Conservation (phyloP, 768 basidiomycete genomes). For the Suillus lakei region DNA sequence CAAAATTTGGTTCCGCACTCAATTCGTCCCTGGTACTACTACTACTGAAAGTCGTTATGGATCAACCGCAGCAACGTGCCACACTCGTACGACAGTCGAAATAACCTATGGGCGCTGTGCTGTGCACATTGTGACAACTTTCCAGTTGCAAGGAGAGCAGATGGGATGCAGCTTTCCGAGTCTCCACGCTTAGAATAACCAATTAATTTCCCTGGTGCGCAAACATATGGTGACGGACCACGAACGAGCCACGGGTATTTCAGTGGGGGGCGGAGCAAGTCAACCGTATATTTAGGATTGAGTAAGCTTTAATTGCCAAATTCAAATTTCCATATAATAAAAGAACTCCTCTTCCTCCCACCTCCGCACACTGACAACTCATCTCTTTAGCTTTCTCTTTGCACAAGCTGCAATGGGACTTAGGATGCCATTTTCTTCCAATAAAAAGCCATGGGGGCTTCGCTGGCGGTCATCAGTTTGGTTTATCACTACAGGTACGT, state of each 20-base stretch:
- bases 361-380: conserved; percentile 4
- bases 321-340: conserved; percentile 1
- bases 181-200: conserved; percentile 2
- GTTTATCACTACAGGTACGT: conserved; percentile 53
- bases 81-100: background rate
- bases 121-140: background rate
- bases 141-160: background rate
- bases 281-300: background rate
- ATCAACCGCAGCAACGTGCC: background rate
- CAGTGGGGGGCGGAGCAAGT: too few species aligned
- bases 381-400: conserved; percentile 14
- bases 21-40: background rate
- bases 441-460: conserved; percentile 46
- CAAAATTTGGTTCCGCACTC: background rate
- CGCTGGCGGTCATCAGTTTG: conserved; percentile 62
- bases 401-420: background rate
- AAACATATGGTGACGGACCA: too few species aligned
- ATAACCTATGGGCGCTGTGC: background rate
- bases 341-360: background rate
- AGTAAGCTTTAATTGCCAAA: conserved; percentile 8
- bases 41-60: background rate
- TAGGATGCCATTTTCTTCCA: background rate
- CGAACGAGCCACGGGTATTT: too few species aligned
- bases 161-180: background rate
- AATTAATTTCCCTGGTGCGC: background rate